Evolutionary conservation across 1,284 basidiomycete genomes (phyloP), one percentile per base, ranked within the genome.

Genomic region (Phylloboletellus chloephorus): DNA sequence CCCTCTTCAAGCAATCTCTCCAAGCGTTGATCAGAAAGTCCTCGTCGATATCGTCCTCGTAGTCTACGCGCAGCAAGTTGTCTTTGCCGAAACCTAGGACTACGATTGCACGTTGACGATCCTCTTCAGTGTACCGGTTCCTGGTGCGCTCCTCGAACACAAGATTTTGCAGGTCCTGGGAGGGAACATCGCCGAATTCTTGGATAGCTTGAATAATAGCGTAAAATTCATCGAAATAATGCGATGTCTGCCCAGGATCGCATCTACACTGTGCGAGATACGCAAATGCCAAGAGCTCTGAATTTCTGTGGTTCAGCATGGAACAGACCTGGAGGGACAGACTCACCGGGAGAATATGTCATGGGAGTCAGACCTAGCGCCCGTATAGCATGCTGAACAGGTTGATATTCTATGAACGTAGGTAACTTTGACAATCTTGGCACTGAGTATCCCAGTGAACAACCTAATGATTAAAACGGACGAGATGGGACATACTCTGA

Each of bases 191-290:
- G 15, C 67, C 69, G 40, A 67, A 61, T 30, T 68, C 64, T 32
- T 72, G 60, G 51, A 83, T 66, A 13, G 66, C 57, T 37, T 67
- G 64, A 12, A 76, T 68, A 39, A 87, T 67, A 21, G 62, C 62
- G 31, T 66, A 67, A 34, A 88, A 64, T 37, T 71, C 67, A 3
- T 74, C 72, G 60, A 83, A 87, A 57, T 86, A 82, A 11, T 64
- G 55, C 4, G 74, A 51, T 0, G 84, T 88, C 29, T 69, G 60
- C 3, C 56, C 63, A 19, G 85, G 84, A 52, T 87, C 78, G 58
- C 86, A 89, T 43, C 85, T 81, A 53, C 78, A 82, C 59, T 88
- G 84, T 0, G 82, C 79, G 39, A 80, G 64, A 54, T 88, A 89
- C 0, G 78, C 83, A 56, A 84, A 88, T n/a, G 67, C 67, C 36